Conservation (phyloP, 371 early-diverging fungal species). For the Mycotypha africana region DNA sequence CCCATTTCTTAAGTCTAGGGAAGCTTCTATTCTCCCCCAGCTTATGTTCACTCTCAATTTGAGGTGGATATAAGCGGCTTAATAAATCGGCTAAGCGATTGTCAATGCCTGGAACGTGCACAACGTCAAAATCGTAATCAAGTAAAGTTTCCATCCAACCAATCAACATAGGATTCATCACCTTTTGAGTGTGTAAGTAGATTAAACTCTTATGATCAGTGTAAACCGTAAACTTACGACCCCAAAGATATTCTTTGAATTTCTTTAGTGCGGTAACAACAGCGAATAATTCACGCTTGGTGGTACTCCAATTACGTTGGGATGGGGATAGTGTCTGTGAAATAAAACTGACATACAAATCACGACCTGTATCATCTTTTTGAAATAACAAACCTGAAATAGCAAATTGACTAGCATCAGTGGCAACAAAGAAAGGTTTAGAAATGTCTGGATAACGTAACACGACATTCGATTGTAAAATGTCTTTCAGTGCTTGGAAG, state of each 20-base stretch:
- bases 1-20: not conserved
- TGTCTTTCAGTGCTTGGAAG: constrained; percentile 1
- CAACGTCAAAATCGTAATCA: constrained; percentile 15
- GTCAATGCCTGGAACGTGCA: constrained; percentile 14
- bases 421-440: constrained; percentile 18
- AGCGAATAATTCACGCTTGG: not conserved
- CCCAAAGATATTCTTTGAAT: constrained; percentile 29
- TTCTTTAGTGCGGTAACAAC: constrained; percentile 17
- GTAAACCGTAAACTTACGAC: constrained; percentile 11
- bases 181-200: constrained; percentile 15
- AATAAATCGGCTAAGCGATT: constrained; percentile 1
- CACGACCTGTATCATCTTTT: too few species aligned
- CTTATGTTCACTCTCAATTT: too few species aligned
- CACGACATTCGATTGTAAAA: not conserved
- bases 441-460: constrained; percentile 15
- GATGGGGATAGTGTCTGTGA: constrained; percentile 1
- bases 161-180: constrained; percentile 13
- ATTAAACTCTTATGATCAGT: constrained; percentile 16
- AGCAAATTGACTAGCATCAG: constrained; percentile 18
- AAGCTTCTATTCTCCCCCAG: constrained; percentile 15
- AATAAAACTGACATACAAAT: constrained; percentile 20
- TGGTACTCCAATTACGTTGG: not conserved
- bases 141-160: constrained; percentile 19
- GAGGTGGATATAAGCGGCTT: too few species aligned
- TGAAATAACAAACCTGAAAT: not conserved